These are phyloP conservation scores for Stagonosporopsis rhizophila DNA, from an alignment of 2,329 filamentous ascomycete species.

Conservation along the genomic window DNA sequence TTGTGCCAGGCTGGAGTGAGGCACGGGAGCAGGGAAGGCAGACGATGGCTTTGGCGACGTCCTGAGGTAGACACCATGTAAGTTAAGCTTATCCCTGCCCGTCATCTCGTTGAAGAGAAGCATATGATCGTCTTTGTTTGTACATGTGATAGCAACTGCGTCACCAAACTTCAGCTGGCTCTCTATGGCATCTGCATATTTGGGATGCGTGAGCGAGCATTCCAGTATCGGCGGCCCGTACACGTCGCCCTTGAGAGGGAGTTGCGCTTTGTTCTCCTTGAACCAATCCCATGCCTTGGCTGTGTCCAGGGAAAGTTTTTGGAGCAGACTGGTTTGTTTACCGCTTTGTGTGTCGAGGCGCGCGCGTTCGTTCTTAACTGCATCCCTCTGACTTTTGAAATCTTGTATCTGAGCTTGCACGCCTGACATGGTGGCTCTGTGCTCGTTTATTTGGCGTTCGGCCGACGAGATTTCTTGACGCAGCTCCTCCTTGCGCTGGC, in stretches of 20 bases:
- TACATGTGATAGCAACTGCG: slow-evolving; percentile 72
- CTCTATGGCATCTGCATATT: slow-evolving; percentile 69
- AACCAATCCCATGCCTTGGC: slow-evolving; percentile 82
- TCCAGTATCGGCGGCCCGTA: slow-evolving; percentile 82
- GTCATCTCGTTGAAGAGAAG: slow-evolving; percentile 73
- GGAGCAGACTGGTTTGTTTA: slow-evolving; percentile 65
- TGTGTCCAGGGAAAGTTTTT: slow-evolving; percentile 67
- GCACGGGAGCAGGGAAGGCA: slow-evolving; percentile 63
- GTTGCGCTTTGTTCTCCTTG: slow-evolving; percentile 65
- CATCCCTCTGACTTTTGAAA: slow-evolving; percentile 40
- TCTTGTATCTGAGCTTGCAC: slow-evolving; percentile 16
- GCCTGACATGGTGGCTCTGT: slow-evolving; percentile 51
- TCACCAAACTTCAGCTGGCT: slow-evolving; percentile 61
- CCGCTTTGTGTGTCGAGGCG: slow-evolving; percentile 47
- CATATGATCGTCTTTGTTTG: slow-evolving; percentile 76
- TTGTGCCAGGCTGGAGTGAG: slow-evolving; percentile 60
- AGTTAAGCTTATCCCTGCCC: slow-evolving; percentile 57
- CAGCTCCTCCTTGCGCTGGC: slow-evolving; percentile 72
- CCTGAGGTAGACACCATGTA: slow-evolving; percentile 76
- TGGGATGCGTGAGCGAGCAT: slow-evolving; percentile 78
- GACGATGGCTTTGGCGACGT: slow-evolving; percentile 64
- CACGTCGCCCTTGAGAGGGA: slow-evolving; percentile 74
- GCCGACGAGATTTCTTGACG: slow-evolving; percentile 58
- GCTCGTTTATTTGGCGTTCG: slow-evolving; percentile 50
- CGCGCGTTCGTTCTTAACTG: slow-evolving; percentile 18